These are phyloP conservation scores for Talaromyces ruber DNA, from an alignment of 495 filamentous ascomycete species.

Conservation along the genomic window DNA sequence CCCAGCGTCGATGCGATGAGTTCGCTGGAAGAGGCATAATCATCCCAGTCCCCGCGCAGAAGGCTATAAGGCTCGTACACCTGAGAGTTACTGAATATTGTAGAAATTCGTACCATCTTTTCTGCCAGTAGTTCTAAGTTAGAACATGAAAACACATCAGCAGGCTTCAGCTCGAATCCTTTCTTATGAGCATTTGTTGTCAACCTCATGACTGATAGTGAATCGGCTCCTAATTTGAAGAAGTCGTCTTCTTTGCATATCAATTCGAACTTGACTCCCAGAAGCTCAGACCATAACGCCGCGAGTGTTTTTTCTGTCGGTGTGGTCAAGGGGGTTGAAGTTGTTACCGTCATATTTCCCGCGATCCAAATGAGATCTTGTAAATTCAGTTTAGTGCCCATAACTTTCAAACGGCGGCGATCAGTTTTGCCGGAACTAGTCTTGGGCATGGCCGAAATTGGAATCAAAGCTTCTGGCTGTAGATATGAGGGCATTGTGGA, in stretches of 20 bases:
- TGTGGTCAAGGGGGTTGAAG: neutral
- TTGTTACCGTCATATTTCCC: constrained; percentile 25
- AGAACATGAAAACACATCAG: neutral
- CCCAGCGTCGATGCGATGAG: neutral
- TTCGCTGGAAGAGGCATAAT: neutral
- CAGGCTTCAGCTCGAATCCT: neutral
- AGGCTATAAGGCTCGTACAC: constrained; percentile 36
- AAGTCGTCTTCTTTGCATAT: constrained; percentile 41
- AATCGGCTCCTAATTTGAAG: constrained; percentile 47
- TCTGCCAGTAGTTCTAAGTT: neutral
- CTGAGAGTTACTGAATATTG: neutral
- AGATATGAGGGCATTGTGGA: neutral
- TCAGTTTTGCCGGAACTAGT: constrained; percentile 44
- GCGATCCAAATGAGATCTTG: constrained; percentile 33
- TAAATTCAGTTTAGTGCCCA: constrained; percentile 23
- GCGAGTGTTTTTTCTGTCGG: constrained; percentile 4
- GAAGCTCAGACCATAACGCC: constrained; percentile 27
- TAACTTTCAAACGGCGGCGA: constrained; percentile 29
- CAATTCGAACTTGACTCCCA: constrained; percentile 17
- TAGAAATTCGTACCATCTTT: constrained; percentile 10
- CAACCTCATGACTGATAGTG: constrained; percentile 14
- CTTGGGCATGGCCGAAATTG: constrained; percentile 8
- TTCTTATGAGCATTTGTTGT: neutral
- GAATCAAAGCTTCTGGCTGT: neutral
- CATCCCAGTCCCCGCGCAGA: constrained; percentile 17